A percentile compares a stretch with the other conserved stretches of the same genome.
These are phyloP conservation scores for Craspedostauros australis DNA, from an alignment of 108 stramenopile genomes.

Conservation along the genomic window DNA sequence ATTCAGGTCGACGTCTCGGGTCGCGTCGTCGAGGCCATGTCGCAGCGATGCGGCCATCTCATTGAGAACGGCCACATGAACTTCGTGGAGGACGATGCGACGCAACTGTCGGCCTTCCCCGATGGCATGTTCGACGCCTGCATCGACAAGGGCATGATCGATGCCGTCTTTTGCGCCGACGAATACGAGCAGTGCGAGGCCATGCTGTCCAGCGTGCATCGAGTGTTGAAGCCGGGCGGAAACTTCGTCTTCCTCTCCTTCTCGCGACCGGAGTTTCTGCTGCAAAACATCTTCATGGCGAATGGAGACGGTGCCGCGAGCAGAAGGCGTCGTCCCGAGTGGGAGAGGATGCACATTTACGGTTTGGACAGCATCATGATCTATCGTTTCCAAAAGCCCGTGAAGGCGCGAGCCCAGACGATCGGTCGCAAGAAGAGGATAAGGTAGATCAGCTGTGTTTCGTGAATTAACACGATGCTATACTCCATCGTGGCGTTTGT, in stretches of 20 bases:
- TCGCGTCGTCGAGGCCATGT: conserved; percentile 48
- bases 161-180: conserved; percentile 62
- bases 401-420: too few relatives aligned
- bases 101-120: conserved; percentile 52
- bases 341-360: conserved; percentile 3
- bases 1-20: conserved; percentile 64
- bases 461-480: too few relatives aligned
- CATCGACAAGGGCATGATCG: conserved; percentile 79
- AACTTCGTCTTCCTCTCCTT: conserved; percentile 57
- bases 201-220: conserved; percentile 55
- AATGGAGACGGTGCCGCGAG: too few relatives aligned
- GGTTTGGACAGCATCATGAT: conserved; percentile 1
- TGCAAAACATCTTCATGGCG: conserved; percentile 18
- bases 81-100: conserved; percentile 63
- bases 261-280: conserved; percentile 64
- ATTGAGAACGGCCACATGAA: conserved; percentile 35
- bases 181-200: conserved; percentile 35
- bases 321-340: not conserved
- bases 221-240: conserved; percentile 56
- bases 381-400: conserved; percentile 10
- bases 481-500: too few relatives aligned
- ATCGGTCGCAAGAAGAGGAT: too few relatives aligned
- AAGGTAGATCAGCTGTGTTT: too few relatives aligned
- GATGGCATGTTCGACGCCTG: conserved; percentile 51
- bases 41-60: conserved; percentile 30